Base-by-base conservation (phyloP, 2,329 filamentous ascomycete genomes). In the Sporothrix sp. region DNA sequence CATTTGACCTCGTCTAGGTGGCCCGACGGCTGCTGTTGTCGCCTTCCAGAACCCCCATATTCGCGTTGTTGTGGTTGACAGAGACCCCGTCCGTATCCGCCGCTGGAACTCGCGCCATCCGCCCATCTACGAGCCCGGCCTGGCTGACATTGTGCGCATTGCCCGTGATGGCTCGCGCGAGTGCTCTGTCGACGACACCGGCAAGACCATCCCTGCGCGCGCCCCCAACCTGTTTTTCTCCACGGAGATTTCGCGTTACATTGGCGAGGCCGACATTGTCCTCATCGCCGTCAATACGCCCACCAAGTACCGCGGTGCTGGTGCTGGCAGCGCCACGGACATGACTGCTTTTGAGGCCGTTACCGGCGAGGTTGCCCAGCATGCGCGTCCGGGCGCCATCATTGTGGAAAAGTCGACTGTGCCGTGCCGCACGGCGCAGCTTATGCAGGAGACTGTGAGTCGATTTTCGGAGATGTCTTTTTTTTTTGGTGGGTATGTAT, bases 401-500 rank as follows among this genome's bases (percentile, higher is more conserved):
- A 79, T 91, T 46, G 85, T 90, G 18, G 85, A 90, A 69, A 91
- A 90, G 70, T 85, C 80, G 51, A 91, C 86, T 0, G 86, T 90
- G 23, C 86, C 86, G 3, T 87, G 83, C 63, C 73, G 82, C 54
- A 89, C 85, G 5, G 83, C 84, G 2, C 75, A 86, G 58, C 75
- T 81, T 28, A 79, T 89, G 35, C 74, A 77, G 58, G 76, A 82
- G 57, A 86, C 81, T 57, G 80, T 87, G 66, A 65, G 72, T 27
- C 7, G 32, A 27, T 32, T 33, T 10, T 5, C 36, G 23, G 7
- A 16, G 8, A 4, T 18, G n/a, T 23, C 18, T 3, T 5, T 38
- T 3, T 23, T 10, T 36, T 28, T 44, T 38, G 35, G 14, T 16
- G 4, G 13, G 14, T 4, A 33, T 8, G 32, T n/a, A 25, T 40